Conservation (phyloP, 495 filamentous ascomycete genomes). For the Penicillium cataractarum region DNA sequence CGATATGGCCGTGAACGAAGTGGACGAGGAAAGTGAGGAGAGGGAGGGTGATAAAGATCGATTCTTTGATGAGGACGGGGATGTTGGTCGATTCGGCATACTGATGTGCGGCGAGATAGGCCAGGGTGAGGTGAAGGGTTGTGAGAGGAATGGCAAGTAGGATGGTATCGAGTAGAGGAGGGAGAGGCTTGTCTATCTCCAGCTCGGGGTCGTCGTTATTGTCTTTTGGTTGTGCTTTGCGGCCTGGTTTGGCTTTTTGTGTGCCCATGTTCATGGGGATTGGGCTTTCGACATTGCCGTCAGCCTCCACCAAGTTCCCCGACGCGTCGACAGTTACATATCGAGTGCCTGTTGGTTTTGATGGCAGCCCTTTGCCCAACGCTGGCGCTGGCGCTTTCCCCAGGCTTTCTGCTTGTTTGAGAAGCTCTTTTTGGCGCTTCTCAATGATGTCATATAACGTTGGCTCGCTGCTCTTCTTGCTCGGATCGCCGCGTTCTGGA, state of each 20-base stretch:
- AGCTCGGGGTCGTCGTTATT: conserved; percentile 10
- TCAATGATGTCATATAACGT: conserved; percentile 57
- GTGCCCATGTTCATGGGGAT: conserved; percentile 11
- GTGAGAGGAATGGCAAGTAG: conserved; percentile 66
- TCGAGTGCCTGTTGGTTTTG: conserved; percentile 31
- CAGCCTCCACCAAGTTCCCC: conserved; percentile 38
- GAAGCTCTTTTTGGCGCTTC: conserved; percentile 48
- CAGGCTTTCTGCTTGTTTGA: conserved; percentile 13
- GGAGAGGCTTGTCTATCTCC: conserved; percentile 31
- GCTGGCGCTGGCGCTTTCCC: conserved; percentile 2
- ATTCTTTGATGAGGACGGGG: conserved; percentile 53
- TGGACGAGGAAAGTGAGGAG: conserved; percentile 49
- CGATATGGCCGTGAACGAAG: conserved; percentile 50
- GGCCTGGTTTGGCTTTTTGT: conserved; percentile 10
- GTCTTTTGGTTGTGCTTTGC: background rate
- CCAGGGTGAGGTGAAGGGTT: conserved; percentile 84
- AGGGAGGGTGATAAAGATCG: conserved; percentile 41
- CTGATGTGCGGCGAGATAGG: conserved; percentile 89
- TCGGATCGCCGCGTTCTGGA: conserved; percentile 34
- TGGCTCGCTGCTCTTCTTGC: conserved; percentile 36
- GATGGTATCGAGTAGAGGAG: conserved; percentile 51
- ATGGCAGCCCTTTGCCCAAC: conserved; percentile 9
- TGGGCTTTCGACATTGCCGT: conserved; percentile 25
- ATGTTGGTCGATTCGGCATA: conserved; percentile 73
- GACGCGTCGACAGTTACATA: conserved; percentile 45